Conservation (phyloP, 2,329 filamentous ascomycete species). For the Beauveria caledonica region DNA sequence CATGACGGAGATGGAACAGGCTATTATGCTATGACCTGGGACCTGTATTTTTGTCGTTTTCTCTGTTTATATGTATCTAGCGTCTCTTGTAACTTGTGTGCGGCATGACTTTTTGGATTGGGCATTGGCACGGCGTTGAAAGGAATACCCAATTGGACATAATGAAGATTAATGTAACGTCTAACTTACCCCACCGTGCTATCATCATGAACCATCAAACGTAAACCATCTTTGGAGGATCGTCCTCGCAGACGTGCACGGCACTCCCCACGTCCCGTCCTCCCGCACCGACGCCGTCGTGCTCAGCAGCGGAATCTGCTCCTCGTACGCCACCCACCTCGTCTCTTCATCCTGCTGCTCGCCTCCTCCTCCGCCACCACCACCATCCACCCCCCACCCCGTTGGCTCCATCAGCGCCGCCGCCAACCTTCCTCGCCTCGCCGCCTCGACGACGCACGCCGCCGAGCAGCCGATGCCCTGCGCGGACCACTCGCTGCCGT, state of each 20-base stretch:
- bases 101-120: background rate
- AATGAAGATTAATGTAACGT: background rate
- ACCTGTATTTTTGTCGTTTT: background rate
- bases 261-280: slow-evolving; percentile 48
- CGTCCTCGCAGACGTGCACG: slow-evolving; percentile 47
- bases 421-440: slow-evolving; percentile 34
- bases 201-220: slow-evolving; percentile 1
- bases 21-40: slow-evolving; percentile 37
- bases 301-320: slow-evolving; percentile 54
- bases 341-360: background rate
- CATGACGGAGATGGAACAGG: slow-evolving; percentile 98
- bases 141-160: slow-evolving; percentile 2
- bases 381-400: slow-evolving; percentile 20
- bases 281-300: slow-evolving; percentile 40
- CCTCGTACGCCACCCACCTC: slow-evolving; percentile 24
- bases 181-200: background rate
- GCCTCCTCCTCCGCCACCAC: background rate
- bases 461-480: slow-evolving; percentile 60
- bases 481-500: slow-evolving; percentile 66
- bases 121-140: slow-evolving; percentile 5
- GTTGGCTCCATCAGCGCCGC: slow-evolving; percentile 41
- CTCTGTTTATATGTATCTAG: background rate
- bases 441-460: slow-evolving; percentile 55
- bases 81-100: background rate
- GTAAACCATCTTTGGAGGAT: slow-evolving; percentile 60